These are phyloP conservation scores for barrel medic (Medicago truncatula) DNA, from an alignment of 306 rosid species.

Conservation along the genomic window DNA sequence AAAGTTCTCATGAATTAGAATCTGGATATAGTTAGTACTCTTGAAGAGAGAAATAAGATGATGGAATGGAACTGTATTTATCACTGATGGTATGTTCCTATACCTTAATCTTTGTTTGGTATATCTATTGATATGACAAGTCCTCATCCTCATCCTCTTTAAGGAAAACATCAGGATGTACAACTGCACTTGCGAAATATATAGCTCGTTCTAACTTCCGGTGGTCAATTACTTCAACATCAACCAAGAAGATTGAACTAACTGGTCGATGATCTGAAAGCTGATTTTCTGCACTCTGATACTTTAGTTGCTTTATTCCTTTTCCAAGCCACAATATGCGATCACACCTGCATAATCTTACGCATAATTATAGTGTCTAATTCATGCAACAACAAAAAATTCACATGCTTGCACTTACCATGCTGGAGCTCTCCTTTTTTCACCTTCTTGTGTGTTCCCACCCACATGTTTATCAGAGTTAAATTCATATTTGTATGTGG, in stretches of 20 bases:
- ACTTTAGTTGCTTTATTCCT: slow-evolving; percentile 76
- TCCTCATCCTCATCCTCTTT: slow-evolving; percentile 46
- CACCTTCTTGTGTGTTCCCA: slow-evolving; percentile 71
- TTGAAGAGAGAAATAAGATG: too few relatives aligned
- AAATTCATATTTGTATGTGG: slow-evolving; percentile 85
- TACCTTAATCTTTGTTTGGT: too few relatives aligned
- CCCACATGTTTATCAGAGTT: slow-evolving; percentile 70
- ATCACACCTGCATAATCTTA: slow-evolving; percentile 72
- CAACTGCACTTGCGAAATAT: slow-evolving; percentile 54
- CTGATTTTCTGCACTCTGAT: slow-evolving; percentile 60
- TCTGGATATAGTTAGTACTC: too few relatives aligned
- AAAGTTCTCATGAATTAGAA: too few relatives aligned
- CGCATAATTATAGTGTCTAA: neutral
- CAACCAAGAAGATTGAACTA: slow-evolving; percentile 65
- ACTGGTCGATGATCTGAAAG: slow-evolving; percentile 90
- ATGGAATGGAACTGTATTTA: too few relatives aligned
- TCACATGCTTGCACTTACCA: slow-evolving; percentile 58
- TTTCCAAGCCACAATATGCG: slow-evolving; percentile 87
- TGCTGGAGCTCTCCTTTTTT: slow-evolving; percentile 91
- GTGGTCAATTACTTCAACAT: slow-evolving; percentile 81
- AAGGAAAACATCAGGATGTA: slow-evolving; percentile 65
- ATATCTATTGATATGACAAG: neutral
- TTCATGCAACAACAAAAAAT: neutral
- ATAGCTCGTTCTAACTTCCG: slow-evolving; percentile 70
- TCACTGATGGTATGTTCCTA: too few relatives aligned